A percentile compares a stretch with the other conserved stretches of the same genome.
Evolutionary conservation across 495 filamentous ascomycete genomes (phyloP).

Genomic region (Glarea lozoyensis): DNA sequence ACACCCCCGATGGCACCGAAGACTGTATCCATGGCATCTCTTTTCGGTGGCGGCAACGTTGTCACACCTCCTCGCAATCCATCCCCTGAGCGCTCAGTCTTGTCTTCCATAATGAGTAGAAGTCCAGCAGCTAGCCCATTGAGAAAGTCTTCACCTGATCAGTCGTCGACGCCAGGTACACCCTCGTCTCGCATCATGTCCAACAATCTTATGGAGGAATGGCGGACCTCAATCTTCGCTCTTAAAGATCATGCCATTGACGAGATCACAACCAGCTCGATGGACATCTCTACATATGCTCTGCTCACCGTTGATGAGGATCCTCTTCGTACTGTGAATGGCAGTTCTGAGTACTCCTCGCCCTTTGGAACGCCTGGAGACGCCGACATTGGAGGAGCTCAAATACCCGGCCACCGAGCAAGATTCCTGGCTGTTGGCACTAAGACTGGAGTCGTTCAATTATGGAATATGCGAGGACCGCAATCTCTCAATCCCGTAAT

Average conservation of each 20-base stretch:
- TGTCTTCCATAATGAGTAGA: conserved; percentile 9
- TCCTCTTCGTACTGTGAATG: conserved; percentile 50
- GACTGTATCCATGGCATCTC: conserved; percentile 22
- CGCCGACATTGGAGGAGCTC: conserved; percentile 16
- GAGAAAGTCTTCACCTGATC: conserved; percentile 9
- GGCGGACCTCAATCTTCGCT: conserved; percentile 50
- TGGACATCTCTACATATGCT: conserved; percentile 73
- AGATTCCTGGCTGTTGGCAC: conserved; percentile 79
- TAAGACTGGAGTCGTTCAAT: conserved; percentile 60
- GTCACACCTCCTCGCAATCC: conserved; percentile 12
- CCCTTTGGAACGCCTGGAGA: conserved; percentile 46
- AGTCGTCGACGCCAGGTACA: conserved; percentile 5
- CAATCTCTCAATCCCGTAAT: conserved; percentile 38
- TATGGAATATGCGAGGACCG: conserved; percentile 79
- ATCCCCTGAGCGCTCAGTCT: conserved; percentile 12
- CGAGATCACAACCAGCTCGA: conserved; percentile 58
- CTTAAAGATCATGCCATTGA: conserved; percentile 42
- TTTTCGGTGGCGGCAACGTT: conserved; percentile 27
- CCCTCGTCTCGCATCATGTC: not conserved
- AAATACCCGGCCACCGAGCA: conserved; percentile 76
- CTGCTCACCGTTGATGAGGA: conserved; percentile 67
- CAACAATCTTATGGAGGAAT: conserved; percentile 37
- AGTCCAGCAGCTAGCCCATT: conserved; percentile 18
- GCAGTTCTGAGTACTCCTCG: conserved; percentile 45
- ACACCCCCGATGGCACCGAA: conserved; percentile 19